Conservation (phyloP, 805 yeast species). For the Scheffersomyces spartinae region DNA sequence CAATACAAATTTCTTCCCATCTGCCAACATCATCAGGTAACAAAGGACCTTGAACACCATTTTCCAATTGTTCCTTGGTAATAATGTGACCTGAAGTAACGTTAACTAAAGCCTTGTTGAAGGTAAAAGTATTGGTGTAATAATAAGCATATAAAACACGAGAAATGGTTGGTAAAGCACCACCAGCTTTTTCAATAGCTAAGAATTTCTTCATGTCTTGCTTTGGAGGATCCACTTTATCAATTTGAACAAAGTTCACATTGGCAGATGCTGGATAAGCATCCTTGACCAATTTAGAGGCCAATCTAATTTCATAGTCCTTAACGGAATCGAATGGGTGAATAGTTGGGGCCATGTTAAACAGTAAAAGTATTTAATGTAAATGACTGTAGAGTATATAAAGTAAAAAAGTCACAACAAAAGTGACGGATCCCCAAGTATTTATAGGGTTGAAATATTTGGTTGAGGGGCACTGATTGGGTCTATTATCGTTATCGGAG, state of each 20-base stretch:
- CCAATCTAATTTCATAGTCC: constrained; percentile 45
- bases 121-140: constrained; percentile 34
- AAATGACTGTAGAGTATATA: no score
- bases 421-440: no score
- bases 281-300: constrained; percentile 52
- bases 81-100: constrained; percentile 50
- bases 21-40: constrained; percentile 52
- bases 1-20: constrained; percentile 38
- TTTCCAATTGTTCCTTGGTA: constrained; percentile 42
- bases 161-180: constrained; percentile 44
- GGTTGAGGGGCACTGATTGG: no score
- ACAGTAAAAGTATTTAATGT: no score
- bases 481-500: no score
- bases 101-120: constrained; percentile 65
- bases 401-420: no score
- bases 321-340: constrained; percentile 54
- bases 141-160: constrained; percentile 61
- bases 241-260: constrained; percentile 57
- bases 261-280: constrained; percentile 36
- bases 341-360: no score
- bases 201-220: constrained; percentile 53
- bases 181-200: constrained; percentile 47
- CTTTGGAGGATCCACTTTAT: constrained; percentile 72
- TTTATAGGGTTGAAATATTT: no score
- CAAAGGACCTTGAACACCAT: constrained; percentile 61